Evolutionary conservation across 805 yeast genomes (phyloP), one percentile per base, ranked within the genome.

Genomic region (Wickerhamiella alocasiicola): DNA sequence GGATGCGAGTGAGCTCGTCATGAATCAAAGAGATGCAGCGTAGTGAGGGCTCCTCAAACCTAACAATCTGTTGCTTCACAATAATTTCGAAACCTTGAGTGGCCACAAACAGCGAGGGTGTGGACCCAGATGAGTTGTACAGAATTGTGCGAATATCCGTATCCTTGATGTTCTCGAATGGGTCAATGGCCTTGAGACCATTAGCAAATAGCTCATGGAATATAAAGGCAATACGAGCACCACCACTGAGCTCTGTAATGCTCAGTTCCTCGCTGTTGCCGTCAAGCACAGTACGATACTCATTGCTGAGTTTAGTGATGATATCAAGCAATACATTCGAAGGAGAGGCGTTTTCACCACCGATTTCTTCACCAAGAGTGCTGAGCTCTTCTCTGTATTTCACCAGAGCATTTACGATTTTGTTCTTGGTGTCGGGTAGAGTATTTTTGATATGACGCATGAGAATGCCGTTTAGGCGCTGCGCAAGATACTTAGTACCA

Each of bases 401-500:
- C 62, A 79, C 74, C 55, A 87, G 66, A 4, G 94, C 81, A 43
- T 76, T 72, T 61, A 84, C 93, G 53, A 87, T 81, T 61, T 88
- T 78, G 61, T 81, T 72, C 63, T 85, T 91, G 54, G 91, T 91
- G 50, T 91, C 97, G 13, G 98, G 98, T 56, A 81, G 65, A 6
- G 85, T 80, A 42, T 78, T 75, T 60, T 81, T 77, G 61, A 91
- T 91, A 63, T 91, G 98, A 57, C 78, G 84, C 63, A 84, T 70
- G 53, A 91, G 71, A 51, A 91, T 83, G 31, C 80, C 76, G 62
- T 83, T 91, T 56, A 91, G 72, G 62, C 85, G 83, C 59, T 84
- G 81, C 39, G 97, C 95, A 57, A 91, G 68, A 61, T 80, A 91
- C 30, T 96, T 96, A n/a, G 98, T 91, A 61, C 98, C 98, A 63